Conservation (phyloP, 2,329 filamentous ascomycete species). For the Fusarium citri region DNA sequence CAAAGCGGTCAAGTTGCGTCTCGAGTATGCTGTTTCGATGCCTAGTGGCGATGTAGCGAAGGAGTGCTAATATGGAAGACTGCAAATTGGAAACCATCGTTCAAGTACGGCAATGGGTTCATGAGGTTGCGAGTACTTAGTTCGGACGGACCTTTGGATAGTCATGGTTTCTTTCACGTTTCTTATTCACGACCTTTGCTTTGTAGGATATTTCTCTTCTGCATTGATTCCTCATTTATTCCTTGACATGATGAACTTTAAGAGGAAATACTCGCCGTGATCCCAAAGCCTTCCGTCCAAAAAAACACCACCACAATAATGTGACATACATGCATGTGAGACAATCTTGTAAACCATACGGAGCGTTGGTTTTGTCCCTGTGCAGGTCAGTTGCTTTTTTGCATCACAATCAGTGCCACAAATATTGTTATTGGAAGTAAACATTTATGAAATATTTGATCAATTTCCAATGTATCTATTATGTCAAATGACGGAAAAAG, state of each 20-base stretch:
- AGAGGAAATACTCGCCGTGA: too few relatives aligned
- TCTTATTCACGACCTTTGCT: neutral
- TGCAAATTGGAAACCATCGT: neutral
- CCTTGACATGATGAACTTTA: too few relatives aligned
- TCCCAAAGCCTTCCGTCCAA: too few relatives aligned
- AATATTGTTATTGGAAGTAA: neutral
- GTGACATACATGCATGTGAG: too few relatives aligned
- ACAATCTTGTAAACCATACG: too few relatives aligned
- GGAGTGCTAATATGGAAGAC: slow-evolving; percentile 35
- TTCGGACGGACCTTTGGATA: neutral
- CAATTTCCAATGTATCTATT: neutral
- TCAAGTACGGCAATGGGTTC: neutral
- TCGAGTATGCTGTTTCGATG: slow-evolving; percentile 72
- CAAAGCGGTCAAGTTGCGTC: slow-evolving; percentile 64
- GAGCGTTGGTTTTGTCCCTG: neutral
- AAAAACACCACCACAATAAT: too few relatives aligned
- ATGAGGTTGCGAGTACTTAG: neutral
- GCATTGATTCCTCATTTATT: neutral
- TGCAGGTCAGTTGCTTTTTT: too few relatives aligned
- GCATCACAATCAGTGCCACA: neutral
- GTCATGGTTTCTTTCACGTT: neutral
- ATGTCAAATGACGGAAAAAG: neutral
- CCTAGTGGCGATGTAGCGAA: slow-evolving; percentile 59
- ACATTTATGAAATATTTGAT: neutral
- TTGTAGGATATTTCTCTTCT: too few relatives aligned